A percentile compares a stretch with the other conserved stretches of the same genome.
These are phyloP conservation scores for Rosa persica DNA, from an alignment of 306 rosid genomes.

Conservation along the genomic window DNA sequence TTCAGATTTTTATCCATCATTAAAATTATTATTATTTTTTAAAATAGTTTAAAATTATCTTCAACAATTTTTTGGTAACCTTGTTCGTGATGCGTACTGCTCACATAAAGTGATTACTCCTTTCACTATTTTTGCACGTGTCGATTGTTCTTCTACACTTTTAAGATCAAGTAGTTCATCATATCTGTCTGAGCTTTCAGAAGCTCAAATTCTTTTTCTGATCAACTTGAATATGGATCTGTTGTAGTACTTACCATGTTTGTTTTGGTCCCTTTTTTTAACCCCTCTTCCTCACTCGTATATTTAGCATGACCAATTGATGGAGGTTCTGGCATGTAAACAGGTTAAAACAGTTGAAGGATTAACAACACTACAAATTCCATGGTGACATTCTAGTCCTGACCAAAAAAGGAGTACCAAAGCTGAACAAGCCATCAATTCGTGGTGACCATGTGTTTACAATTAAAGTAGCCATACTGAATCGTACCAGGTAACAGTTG, in stretches of 20 bases:
- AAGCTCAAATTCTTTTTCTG: background rate
- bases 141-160: background rate
- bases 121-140: background rate
- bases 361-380: slow-evolving; percentile 65
- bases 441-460: slow-evolving; percentile 94
- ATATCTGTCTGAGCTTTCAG: background rate
- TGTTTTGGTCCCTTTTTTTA: background rate
- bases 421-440: slow-evolving; percentile 80
- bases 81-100: background rate
- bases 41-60: too few relatives aligned
- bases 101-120: background rate
- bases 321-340: slow-evolving; percentile 31
- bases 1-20: background rate
- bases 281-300: background rate
- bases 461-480: slow-evolving; percentile 81
- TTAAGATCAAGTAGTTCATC: background rate
- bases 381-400: slow-evolving; percentile 80
- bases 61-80: background rate
- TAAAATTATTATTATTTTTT: background rate
- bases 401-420: slow-evolving; percentile 90
- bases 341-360: slow-evolving; percentile 96
- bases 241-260: background rate
- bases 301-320: slow-evolving; percentile 22
- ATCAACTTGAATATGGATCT: background rate
- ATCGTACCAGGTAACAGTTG: slow-evolving; percentile 66